These are phyloP conservation scores for Wallacemonas collosoma DNA, from an alignment of 208 protist genomes.

Conservation along the genomic window DNA sequence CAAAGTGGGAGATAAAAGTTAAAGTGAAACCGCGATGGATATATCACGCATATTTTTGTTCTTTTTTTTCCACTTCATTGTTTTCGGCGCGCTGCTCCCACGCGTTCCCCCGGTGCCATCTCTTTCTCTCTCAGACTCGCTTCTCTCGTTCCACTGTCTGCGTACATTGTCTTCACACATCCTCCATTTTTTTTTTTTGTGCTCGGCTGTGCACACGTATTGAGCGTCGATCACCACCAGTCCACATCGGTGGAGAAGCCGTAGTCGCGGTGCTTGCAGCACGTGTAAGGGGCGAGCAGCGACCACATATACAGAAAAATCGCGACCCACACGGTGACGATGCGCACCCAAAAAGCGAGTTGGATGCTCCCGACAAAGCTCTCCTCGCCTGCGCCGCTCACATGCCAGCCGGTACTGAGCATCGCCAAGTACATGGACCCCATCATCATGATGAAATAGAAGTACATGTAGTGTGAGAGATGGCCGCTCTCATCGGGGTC, in stretches of 20 bases:
- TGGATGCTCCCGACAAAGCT: slow-evolving; percentile 49
- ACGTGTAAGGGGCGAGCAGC: slow-evolving; percentile 89
- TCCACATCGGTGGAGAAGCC: slow-evolving; percentile 73
- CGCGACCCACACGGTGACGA: slow-evolving; percentile 81
- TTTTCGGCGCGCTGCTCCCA: too few species aligned
- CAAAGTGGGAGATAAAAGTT: too few species aligned
- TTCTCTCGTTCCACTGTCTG: too few species aligned
- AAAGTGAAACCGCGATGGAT: too few species aligned
- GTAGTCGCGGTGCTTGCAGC: slow-evolving; percentile 89
- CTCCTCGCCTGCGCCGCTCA: slow-evolving; percentile 64
- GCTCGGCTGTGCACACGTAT: slow-evolving; percentile 15
- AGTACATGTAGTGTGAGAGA: slow-evolving; percentile 91
- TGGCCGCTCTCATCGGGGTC: slow-evolving; percentile 80
- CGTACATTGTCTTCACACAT: neutral
- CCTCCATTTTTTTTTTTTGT: slow-evolving; percentile 17
- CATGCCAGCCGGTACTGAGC: slow-evolving; percentile 92
- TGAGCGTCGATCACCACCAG: slow-evolving; percentile 29
- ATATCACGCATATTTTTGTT: too few species aligned
- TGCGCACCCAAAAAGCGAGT: slow-evolving; percentile 91
- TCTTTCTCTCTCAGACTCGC: too few species aligned
- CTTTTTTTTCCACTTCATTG: too few species aligned
- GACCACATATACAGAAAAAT: slow-evolving; percentile 92
- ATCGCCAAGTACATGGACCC: slow-evolving; percentile 95
- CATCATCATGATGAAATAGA: slow-evolving; percentile 94
- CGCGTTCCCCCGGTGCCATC: too few species aligned